Percentiles rank a stretch among this genome's conserved stretches.
phyloP scores from a whole-genome alignment of 805 yeast genomes.

The Candida glaebosa region DNA sequence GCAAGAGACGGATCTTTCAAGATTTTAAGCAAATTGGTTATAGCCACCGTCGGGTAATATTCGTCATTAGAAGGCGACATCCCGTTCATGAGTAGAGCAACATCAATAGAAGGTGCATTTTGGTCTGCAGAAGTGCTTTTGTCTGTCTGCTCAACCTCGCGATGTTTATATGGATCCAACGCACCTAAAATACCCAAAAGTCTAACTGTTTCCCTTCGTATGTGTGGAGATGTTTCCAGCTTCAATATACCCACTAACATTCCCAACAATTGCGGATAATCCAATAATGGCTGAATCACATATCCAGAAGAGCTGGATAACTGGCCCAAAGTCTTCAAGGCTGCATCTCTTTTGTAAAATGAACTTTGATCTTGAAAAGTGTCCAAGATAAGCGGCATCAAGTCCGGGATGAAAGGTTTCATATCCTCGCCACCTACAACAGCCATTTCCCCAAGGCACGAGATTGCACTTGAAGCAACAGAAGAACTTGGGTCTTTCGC shows the following conservation, averaged over 20 bases:
- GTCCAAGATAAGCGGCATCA: slow-evolving; percentile 85
- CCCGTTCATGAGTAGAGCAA: slow-evolving; percentile 87
- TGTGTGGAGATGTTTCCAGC: slow-evolving; percentile 69
- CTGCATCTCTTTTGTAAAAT: slow-evolving; percentile 84
- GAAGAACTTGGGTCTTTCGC: slow-evolving; percentile 70
- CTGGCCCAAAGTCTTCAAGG: slow-evolving; percentile 83
- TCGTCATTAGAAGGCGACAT: slow-evolving; percentile 91
- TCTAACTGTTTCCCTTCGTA: slow-evolving; percentile 84
- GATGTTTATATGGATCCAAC: slow-evolving; percentile 90
- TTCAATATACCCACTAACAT: slow-evolving; percentile 77
- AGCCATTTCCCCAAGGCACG: slow-evolving; percentile 85
- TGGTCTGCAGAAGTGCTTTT: slow-evolving; percentile 61
- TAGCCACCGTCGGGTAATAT: slow-evolving; percentile 93
- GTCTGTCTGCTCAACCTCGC: slow-evolving; percentile 79
- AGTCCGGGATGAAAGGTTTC: slow-evolving; percentile 61
- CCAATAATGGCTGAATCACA: slow-evolving; percentile 88
- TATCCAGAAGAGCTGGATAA: slow-evolving; percentile 88
- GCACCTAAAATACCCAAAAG: slow-evolving; percentile 94
- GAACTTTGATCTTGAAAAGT: slow-evolving; percentile 92
- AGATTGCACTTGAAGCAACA: slow-evolving; percentile 81
- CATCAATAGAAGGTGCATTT: slow-evolving; percentile 86
- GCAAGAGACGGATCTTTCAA: slow-evolving; percentile 81
- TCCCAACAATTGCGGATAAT: slow-evolving; percentile 85
- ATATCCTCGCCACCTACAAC: slow-evolving; percentile 86
- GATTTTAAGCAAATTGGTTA: slow-evolving; percentile 77